phyloP scores from a whole-genome alignment of 495 filamentous ascomycete genomes.

The Staphylotrichum longicolle region DNA sequence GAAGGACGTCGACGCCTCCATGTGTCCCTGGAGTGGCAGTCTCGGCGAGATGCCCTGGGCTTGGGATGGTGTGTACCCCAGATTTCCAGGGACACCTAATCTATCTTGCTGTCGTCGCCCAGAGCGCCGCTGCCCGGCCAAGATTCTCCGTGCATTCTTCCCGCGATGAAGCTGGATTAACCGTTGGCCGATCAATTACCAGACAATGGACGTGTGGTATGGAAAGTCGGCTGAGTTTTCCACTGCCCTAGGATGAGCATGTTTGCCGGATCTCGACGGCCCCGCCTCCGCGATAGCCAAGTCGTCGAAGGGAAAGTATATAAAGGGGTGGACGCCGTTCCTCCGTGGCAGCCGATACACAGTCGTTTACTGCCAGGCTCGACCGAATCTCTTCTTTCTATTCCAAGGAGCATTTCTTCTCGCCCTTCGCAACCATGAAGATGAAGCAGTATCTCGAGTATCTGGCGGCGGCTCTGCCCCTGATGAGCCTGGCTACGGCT shows the following conservation, averaged over 20 bases:
- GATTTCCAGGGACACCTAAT: slow-evolving; percentile 23
- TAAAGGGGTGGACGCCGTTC: neutral
- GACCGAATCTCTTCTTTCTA: too few species aligned
- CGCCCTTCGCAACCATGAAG: slow-evolving; percentile 11
- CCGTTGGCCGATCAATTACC: slow-evolving; percentile 21
- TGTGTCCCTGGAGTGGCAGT: neutral
- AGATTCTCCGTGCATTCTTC: slow-evolving; percentile 18
- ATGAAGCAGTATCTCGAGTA: slow-evolving; percentile 35
- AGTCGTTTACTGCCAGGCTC: too few species aligned
- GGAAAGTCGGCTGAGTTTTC: slow-evolving; percentile 28
- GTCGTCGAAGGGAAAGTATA: neutral
- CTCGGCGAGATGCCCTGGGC: neutral
- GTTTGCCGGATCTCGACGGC: slow-evolving; percentile 19
- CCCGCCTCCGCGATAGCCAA: neutral
- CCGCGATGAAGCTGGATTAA: slow-evolving; percentile 17
- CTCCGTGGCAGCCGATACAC: too few species aligned
- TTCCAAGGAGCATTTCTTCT: too few species aligned
- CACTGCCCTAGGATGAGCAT: slow-evolving; percentile 11
- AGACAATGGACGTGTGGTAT: slow-evolving; percentile 22
- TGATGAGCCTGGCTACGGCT: slow-evolving; percentile 34
- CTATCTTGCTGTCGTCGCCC: slow-evolving; percentile 20
- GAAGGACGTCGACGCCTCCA: neutral
- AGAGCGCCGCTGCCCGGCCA: slow-evolving; percentile 15
- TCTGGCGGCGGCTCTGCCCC: slow-evolving; percentile 34
- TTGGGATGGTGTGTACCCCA: slow-evolving; percentile 17